Percentiles rank a stretch among this genome's conserved stretches.
Conservation (phyloP, 257 asterid genomes). For the Scutellaria baicalensis region DNA sequence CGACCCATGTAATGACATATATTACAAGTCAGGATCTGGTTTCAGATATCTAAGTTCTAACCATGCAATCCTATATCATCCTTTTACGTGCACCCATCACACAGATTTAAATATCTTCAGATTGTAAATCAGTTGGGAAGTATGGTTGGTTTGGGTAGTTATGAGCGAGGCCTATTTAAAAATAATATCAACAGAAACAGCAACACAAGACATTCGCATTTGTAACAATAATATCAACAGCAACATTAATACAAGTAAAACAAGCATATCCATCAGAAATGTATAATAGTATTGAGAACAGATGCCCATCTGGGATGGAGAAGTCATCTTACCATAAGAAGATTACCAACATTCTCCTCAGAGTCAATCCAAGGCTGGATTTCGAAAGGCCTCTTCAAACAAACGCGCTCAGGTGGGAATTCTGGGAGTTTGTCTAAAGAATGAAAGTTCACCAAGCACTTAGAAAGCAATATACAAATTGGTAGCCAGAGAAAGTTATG, state of each 20-base stretch:
- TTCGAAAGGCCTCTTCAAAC: conserved; percentile 58
- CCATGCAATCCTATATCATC: background rate
- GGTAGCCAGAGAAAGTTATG: conserved; percentile 7
- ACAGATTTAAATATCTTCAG: background rate
- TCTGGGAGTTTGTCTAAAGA: conserved; percentile 58
- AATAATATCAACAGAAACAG: background rate
- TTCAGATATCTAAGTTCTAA: background rate
- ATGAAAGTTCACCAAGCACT: conserved; percentile 13
- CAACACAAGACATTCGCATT: background rate
- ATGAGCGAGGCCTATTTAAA: background rate
- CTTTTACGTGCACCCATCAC: background rate
- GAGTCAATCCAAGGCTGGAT: conserved; percentile 79
- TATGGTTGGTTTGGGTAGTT: background rate
- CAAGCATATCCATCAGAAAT: background rate
- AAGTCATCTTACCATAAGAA: conserved; percentile 65
- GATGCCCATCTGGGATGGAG: background rate
- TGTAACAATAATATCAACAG: background rate
- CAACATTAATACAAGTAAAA: background rate
- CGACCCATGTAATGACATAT: background rate
- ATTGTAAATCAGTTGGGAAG: background rate
- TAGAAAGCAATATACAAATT: conserved; percentile 5
- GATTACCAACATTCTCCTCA: conserved; percentile 61
- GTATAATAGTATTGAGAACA: background rate
- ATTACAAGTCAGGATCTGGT: background rate
- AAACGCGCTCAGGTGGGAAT: conserved; percentile 61